Percentiles rank a stretch among this genome's conserved stretches.
phyloP scores from a whole-genome alignment of 2,329 filamentous ascomycete genomes.

The Fusarium siculi region DNA sequence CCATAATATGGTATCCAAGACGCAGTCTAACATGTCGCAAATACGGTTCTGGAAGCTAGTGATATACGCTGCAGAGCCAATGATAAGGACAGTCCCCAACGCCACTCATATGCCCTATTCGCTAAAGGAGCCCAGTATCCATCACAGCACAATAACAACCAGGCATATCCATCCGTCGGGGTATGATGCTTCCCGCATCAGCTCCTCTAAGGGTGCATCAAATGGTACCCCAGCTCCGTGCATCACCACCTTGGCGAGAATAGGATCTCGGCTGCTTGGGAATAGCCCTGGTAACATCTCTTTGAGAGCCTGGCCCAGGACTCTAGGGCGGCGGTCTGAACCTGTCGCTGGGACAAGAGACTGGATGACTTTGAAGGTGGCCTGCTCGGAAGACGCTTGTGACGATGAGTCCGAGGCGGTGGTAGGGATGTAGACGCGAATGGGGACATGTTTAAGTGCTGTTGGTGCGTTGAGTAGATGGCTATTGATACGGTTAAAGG shows the following conservation, averaged over 20 bases:
- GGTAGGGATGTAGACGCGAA: conserved; percentile 86
- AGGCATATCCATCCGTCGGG: conserved; percentile 92
- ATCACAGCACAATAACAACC: conserved; percentile 76
- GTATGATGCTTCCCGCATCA: conserved; percentile 86
- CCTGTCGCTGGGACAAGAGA: conserved; percentile 69
- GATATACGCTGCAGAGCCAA: conserved; percentile 1
- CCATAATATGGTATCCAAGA: not conserved
- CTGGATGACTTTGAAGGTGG: conserved; percentile 79
- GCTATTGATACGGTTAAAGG: conserved; percentile 79
- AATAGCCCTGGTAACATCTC: conserved; percentile 82
- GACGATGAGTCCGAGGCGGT: conserved; percentile 50
- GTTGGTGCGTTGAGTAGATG: conserved; percentile 81
- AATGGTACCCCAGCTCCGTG: conserved; percentile 89
- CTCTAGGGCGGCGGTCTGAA: conserved; percentile 54
- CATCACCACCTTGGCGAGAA: conserved; percentile 84
- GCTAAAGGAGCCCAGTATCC: not conserved
- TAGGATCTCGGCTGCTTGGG: conserved; percentile 83
- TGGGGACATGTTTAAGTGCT: conserved; percentile 82
- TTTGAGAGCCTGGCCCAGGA: conserved; percentile 81
- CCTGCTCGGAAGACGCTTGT: conserved; percentile 47
- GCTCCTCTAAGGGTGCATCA: conserved; percentile 79
- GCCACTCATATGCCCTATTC: conserved; percentile 26
- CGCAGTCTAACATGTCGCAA: not conserved
- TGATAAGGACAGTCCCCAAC: conserved; percentile 16
- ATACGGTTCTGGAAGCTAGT: not conserved